Base-by-base conservation (phyloP, 1,284 basidiomycete genomes). In the Sporisorium sorghi region DNA sequence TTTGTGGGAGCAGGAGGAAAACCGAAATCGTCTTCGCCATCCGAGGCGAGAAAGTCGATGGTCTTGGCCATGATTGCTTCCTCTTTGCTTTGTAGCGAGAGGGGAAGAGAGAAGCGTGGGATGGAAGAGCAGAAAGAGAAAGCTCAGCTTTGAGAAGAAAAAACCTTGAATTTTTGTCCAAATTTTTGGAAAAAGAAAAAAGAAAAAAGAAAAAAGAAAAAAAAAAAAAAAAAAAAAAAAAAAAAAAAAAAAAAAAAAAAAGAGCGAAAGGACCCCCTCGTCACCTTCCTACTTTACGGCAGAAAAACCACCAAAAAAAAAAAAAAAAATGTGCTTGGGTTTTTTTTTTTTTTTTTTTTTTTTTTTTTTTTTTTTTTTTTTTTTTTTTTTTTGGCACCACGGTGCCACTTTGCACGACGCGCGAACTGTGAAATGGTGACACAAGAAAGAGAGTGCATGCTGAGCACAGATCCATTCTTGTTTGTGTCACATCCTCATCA, bases 41-140 rank as follows among this genome's bases (percentile, higher is more conserved):
- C 75, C 10, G 67, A 76, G 46, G 73, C 76, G 43, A 81, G 63
- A 52, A 82, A 82, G 59, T 82, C 79, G 62, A 82, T 68, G 17
- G 66, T 74, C 51, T 70, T 70, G 26, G 75, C 67, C 78, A 79
- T 79, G 21, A 3, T 58, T n/a, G 19, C 21, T 30, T 5, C 17
- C 17, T 0, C n/a, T 28, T n/a, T 32, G 43, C 21, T 33, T 26
- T 54, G 40, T 30, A 17, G 37, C 15, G 19, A 33, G 35, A 19
- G n/a, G 47, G 40, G 33, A 37, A 33, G 35, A 19, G n/a, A 39
- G 40, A 42, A 37, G 26, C 23, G 24, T 23, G 17, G 32, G 56
- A 50, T 47, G 32, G 48, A 44, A 32, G 30, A 17, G 15, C n/a
- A 23, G 39, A 52, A 23, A 10, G 33, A 2, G 14, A 14, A 40